A percentile compares a stretch with the other conserved stretches of the same genome.
Evolutionary conservation across 139 green algal species (phyloP).

Genomic region (Chlamydomonas applanata): DNA sequence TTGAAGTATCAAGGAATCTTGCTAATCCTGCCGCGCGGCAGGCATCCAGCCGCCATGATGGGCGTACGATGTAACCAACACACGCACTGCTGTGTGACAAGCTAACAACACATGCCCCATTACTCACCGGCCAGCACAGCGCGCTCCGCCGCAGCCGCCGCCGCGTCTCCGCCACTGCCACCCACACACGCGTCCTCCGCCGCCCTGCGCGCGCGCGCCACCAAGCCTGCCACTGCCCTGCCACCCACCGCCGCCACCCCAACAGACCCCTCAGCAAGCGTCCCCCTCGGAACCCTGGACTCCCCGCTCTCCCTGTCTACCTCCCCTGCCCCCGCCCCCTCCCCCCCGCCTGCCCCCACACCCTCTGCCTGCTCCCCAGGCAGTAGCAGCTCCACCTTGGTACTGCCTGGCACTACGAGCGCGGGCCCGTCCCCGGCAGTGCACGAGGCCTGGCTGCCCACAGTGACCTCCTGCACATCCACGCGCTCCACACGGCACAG

Average conservation of each 20-base stretch:
- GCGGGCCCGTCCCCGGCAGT: background rate
- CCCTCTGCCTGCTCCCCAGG: background rate
- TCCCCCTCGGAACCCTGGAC: too few species aligned
- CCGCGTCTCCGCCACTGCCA: slow-evolving; percentile 27
- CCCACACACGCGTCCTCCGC: slow-evolving; percentile 38
- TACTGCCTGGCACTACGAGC: background rate
- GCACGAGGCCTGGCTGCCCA: background rate
- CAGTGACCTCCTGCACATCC: background rate
- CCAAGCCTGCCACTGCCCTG: too few species aligned
- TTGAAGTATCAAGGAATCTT: too few species aligned
- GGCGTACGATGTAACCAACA: too few species aligned
- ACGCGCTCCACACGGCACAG: slow-evolving; percentile 4
- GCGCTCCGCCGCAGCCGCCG: slow-evolving; percentile 36
- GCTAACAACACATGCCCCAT: too few species aligned
- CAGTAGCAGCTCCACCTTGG: background rate
- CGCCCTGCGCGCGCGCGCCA: slow-evolving; percentile 11
- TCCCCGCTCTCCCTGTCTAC: too few species aligned
- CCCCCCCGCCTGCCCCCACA: background rate
- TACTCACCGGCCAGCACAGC: slow-evolving; percentile 23
- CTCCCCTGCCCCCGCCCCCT: background rate
- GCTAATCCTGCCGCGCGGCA: too few species aligned
- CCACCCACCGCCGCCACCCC: too few species aligned
- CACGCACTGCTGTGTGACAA: too few species aligned
- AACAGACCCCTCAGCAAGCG: too few species aligned
- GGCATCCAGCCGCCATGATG: too few species aligned